Evolutionary conservation across 257 asterid genomes (phyloP), one percentile per base, ranked within the genome.

Genomic region (Penstemon barbatus): DNA sequence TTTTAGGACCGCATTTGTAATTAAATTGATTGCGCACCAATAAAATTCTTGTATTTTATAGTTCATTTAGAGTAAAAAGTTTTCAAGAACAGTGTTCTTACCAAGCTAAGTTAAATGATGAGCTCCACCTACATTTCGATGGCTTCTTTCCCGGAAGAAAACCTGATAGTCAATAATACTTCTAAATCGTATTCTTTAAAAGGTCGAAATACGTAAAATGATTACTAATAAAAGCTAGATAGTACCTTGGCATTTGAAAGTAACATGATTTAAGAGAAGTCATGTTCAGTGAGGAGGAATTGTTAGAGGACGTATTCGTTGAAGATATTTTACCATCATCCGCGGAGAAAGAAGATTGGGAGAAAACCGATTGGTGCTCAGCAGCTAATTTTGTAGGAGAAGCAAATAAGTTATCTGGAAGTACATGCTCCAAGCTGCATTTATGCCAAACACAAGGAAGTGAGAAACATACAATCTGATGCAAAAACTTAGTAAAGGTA

Each of bases 391-490:
- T 91, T 50, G 95, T 91, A 6, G 99, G 99, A 63, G 97, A 94
- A 1, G 96, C 85, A 11, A 94, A 91, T 2, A 94, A 87, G 74
- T 84, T 89, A 55, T 94, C 99, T 0, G 97, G 97, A 57, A 94
- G 95, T 68, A 66, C 70, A 83, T 87, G 85, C 79, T 89, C 96
- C 75, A 93, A 73, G 82, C 94, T 90, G 92, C 71, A 66, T 75
- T 62, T 49, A 62, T 25, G 36, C 41, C 68, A 76, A 65, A 72
- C 59, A 63, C 41, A 50, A 51, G 56, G 1, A 25, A 25, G 33
- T 25, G 33, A 25, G 33, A 37, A 64, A 53, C 9, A 33, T 8
- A 45, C 13, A 41, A n/a, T 56, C 33, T n/a, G 9, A 25, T 36
- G 38, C 52, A 12, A 19, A 18, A 4, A 33, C 3, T 2, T 7